These are phyloP conservation scores for Odontarrhena argentea DNA, from an alignment of 345 rosid genomes.

Conservation along the genomic window DNA sequence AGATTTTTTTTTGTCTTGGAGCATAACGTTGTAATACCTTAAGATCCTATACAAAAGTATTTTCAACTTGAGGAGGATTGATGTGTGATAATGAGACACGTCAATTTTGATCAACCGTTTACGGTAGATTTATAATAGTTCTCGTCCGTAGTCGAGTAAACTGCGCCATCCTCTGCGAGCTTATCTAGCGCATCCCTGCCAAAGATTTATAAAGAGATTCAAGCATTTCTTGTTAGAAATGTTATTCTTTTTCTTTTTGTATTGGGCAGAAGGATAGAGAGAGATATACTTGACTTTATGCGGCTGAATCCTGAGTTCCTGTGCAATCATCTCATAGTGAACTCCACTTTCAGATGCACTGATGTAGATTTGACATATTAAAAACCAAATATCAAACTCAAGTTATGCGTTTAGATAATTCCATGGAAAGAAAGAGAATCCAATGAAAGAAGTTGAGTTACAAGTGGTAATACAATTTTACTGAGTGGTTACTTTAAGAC, in stretches of 20 bases:
- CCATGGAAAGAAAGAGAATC: background rate
- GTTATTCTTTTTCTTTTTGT: background rate
- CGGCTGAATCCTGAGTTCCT: slow-evolving; percentile 56
- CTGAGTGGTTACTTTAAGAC: background rate
- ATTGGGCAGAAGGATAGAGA: slow-evolving; percentile 4
- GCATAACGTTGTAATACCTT: slow-evolving; percentile 18
- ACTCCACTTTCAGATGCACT: slow-evolving; percentile 69
- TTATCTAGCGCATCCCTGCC: slow-evolving; percentile 68
- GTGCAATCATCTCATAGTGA: slow-evolving; percentile 57
- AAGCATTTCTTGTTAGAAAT: slow-evolving; percentile 17
- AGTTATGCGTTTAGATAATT: background rate
- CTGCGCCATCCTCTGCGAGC: slow-evolving; percentile 59
- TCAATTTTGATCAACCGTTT: slow-evolving; percentile 48
- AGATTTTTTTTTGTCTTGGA: background rate
- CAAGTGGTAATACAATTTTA: background rate
- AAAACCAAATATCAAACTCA: slow-evolving; percentile 4
- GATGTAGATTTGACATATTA: slow-evolving; percentile 26
- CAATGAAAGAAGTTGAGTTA: slow-evolving; percentile 9
- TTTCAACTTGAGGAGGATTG: slow-evolving; percentile 27
- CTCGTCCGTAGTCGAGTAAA: slow-evolving; percentile 72
- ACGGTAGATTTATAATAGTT: slow-evolving; percentile 65
- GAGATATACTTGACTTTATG: slow-evolving; percentile 63
- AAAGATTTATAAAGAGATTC: slow-evolving; percentile 13
- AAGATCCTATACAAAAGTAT: slow-evolving; percentile 15
- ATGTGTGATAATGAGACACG: background rate